phyloP scores from a whole-genome alignment of 495 filamentous ascomycete genomes.

The Podospora anserina region DNA sequence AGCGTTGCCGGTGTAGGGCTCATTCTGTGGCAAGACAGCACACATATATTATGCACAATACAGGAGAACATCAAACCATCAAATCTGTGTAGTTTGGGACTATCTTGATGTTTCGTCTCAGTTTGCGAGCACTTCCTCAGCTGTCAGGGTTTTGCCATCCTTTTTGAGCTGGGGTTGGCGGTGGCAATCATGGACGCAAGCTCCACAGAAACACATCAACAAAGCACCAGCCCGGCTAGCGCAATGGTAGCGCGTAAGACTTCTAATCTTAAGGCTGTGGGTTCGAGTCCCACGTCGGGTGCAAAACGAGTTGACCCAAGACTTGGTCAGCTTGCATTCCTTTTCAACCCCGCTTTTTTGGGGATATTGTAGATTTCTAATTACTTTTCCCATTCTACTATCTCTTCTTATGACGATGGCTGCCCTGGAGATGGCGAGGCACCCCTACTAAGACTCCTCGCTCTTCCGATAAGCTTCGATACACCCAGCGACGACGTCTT shows the following conservation, averaged over 20 bases:
- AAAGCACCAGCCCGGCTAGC: not conserved
- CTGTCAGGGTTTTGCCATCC: not conserved
- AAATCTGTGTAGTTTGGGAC: too few relatives aligned
- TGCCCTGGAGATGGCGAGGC: not conserved
- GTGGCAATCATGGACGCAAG: not conserved
- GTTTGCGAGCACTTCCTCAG: not conserved
- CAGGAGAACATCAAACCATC: too few relatives aligned
- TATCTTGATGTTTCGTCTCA: too few relatives aligned
- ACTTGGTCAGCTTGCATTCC: not conserved
- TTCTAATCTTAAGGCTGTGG: constrained; percentile 13
- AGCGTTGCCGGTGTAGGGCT: too few relatives aligned
- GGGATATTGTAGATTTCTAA: not conserved
- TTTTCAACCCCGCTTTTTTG: not conserved
- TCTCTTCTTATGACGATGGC: too few relatives aligned
- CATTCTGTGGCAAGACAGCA: not conserved
- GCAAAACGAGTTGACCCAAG: not conserved
- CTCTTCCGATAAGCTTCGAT: not conserved
- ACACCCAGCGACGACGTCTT: not conserved
- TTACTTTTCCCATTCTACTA: not conserved
- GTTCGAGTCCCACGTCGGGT: constrained; percentile 11
- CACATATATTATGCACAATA: not conserved
- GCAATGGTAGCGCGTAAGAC: constrained; percentile 12
- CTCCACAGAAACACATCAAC: not conserved
- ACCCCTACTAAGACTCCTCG: not conserved
- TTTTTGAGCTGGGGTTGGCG: not conserved